Base-by-base conservation (phyloP, 306 rosid species). In the Leucaena leucocephala region DNA sequence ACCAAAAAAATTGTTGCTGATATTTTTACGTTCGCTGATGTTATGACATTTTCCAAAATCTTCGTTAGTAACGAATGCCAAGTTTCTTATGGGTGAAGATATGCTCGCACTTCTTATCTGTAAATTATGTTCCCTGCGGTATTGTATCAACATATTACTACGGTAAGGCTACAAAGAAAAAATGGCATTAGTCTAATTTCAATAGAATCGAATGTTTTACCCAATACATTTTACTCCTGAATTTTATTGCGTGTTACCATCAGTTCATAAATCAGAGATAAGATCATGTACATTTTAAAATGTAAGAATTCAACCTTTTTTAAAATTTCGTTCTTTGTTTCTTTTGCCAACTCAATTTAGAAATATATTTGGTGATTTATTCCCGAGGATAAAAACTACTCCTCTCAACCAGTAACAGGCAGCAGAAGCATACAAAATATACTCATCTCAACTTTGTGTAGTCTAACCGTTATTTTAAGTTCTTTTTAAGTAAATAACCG, bases 11-110 rank as follows among this genome's bases (percentile, higher is more conserved):
- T 4, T 10, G 0, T 44, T 4, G 71, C 48, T 17, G 71, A 66
- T 38, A 39, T 39, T 42, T 67, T 10, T 40, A 42, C 50, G 22
- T n/a, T 17, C 5, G 35, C 17, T 72, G 40, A 46, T 80, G 15
- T 72, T 19, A 38, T 61, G 65, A 73, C 19, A 71, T 19, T 65
- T 84, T 17, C 61, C 45, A 33, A 27, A 33, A 10, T 21, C 8
- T 50, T 19, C 8, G 2, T 8, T 8, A 21, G 7, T 57, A 21
- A 57, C 21, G 16, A 27, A 58, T 58, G 4, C 65, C 16, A 21
- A 57, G 11, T 57, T 57, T 57, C 63, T 57, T 21, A 8, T 57
- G 33, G 34, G 13, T 9, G 15, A 21, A 19, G 8, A 4, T 11
- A 27, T 27, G 27, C 27, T 27, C 27, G 27, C 27, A 27, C n/a